phyloP scores from a whole-genome alignment of 129 eudicot genomes.

The Dittrichia graveolens region DNA sequence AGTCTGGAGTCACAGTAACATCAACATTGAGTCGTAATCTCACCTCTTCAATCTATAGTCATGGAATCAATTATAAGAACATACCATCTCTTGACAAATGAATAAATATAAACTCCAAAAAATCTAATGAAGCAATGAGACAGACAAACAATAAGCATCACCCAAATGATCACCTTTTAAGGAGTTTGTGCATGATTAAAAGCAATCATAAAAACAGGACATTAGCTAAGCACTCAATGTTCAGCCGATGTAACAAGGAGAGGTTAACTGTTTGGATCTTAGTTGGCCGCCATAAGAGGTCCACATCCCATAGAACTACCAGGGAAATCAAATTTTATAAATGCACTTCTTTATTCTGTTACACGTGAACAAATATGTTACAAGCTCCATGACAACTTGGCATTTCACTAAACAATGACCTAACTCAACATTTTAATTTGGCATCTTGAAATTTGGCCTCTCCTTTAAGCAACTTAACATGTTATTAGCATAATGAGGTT shows the following conservation, averaged over 20 bases:
- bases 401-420: conserved; percentile 3
- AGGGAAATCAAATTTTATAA: neutral
- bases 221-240: conserved; percentile 10
- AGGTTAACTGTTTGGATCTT: neutral
- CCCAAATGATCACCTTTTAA: conserved; percentile 14
- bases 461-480: conserved; percentile 15
- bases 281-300: conserved; percentile 13
- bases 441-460: neutral
- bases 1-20: conserved; percentile 62
- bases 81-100: conserved; percentile 2
- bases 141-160: neutral
- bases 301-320: neutral
- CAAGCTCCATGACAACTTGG: conserved; percentile 8
- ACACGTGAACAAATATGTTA: neutral
- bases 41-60: conserved; percentile 71
- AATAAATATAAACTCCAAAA: neutral
- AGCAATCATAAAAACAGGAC: conserved; percentile 16
- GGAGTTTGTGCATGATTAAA: neutral
- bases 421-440: conserved; percentile 7
- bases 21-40: conserved; percentile 82
- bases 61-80: conserved; percentile 13
- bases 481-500: conserved; percentile 22
- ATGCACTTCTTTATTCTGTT: neutral
- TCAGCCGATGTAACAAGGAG: conserved; percentile 16
- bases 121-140: neutral